A percentile compares a stretch with the other conserved stretches of the same genome.
These are phyloP conservation scores for Chalara sp. DNA, from an alignment of 2,329 filamentous ascomycete genomes.

Conservation along the genomic window DNA sequence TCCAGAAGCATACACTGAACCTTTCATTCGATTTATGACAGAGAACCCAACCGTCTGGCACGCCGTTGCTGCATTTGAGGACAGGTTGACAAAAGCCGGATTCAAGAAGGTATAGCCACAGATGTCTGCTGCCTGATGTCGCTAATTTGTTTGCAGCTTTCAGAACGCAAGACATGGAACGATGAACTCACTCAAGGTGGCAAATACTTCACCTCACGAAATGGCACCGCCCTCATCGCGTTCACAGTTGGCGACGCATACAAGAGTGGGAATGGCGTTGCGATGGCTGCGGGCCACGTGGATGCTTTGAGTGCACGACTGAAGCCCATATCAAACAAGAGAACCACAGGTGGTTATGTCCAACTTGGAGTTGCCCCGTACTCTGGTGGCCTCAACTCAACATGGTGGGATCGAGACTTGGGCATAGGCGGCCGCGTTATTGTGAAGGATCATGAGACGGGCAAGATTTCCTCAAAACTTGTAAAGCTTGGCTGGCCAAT, in stretches of 20 bases:
- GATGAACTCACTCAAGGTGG: slow-evolving; percentile 67
- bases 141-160: slow-evolving; percentile 45
- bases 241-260: slow-evolving; percentile 80
- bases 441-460: slow-evolving; percentile 63
- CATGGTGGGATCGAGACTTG: slow-evolving; percentile 97
- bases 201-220: slow-evolving; percentile 84
- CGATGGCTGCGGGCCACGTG: slow-evolving; percentile 85
- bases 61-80: slow-evolving; percentile 71
- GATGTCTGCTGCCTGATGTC: neutral
- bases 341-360: slow-evolving; percentile 76
- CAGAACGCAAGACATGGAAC: slow-evolving; percentile 72
- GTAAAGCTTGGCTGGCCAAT: slow-evolving; percentile 93
- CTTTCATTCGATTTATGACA: slow-evolving; percentile 81
- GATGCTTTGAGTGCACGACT: slow-evolving; percentile 86
- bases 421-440: slow-evolving; percentile 85
- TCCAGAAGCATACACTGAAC: slow-evolving; percentile 67
- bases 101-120: slow-evolving; percentile 57
- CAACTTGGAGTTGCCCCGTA: slow-evolving; percentile 92
- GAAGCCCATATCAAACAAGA: slow-evolving; percentile 83
- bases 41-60: slow-evolving; percentile 93
- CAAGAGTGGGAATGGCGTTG: slow-evolving; percentile 76
- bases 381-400: slow-evolving; percentile 76
- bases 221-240: slow-evolving; percentile 78
- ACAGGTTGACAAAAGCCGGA: slow-evolving; percentile 63
- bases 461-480: slow-evolving; percentile 73